Evolutionary conservation across 1,284 basidiomycete species (phyloP), one percentile per base, ranked within the genome.

Genomic region (Rhodotorula mucilaginosa): DNA sequence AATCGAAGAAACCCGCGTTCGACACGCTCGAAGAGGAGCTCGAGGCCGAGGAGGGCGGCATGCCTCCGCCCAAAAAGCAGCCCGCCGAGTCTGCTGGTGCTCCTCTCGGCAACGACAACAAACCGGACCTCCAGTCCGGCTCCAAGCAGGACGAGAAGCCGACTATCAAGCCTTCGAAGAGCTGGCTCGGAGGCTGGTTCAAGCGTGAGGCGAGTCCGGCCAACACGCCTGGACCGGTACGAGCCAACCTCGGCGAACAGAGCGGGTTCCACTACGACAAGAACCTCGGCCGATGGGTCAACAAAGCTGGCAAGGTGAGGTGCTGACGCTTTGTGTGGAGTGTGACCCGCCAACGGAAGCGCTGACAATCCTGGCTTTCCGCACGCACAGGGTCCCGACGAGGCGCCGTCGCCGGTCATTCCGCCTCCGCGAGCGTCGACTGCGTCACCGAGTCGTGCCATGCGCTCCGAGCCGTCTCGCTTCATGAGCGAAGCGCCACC

Each of bases 231-330:
- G 90, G 85, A 23, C 92, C 93, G 12, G 83, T 94, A 68, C 90
- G 88, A 80, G 97, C 96, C 23, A 98, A 92, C 77, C 86, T 99
- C 31, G 97, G 97, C 26, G 92, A 99, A 78, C 89, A 96, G 79
- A 92, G 86, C 47, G 85, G 88, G 59, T 96, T 99, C 83, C 91
- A 93, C 77, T 99, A 92, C 80, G 97, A 99, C 81, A 89, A 91
- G 78, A 93, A 97, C 31, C 86, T 90, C 73, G 97, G 97, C 82
- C 87, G 90, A 73, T 99, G 97, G 97, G 89, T 99, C 29, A 95
- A 97, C 82, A 95, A 91, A 82, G 58, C 46, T n/a, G 58, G 51
- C 49, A 94, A 91, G 82, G 92, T 92, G 54, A 56, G 54, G 23
- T 19, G 48, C 48, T 7, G 54, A 56, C 13, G 39, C 34, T 61